Evolutionary conservation across 768 basidiomycete genomes (phyloP).

Genomic region (Nidula microcarpa): DNA sequence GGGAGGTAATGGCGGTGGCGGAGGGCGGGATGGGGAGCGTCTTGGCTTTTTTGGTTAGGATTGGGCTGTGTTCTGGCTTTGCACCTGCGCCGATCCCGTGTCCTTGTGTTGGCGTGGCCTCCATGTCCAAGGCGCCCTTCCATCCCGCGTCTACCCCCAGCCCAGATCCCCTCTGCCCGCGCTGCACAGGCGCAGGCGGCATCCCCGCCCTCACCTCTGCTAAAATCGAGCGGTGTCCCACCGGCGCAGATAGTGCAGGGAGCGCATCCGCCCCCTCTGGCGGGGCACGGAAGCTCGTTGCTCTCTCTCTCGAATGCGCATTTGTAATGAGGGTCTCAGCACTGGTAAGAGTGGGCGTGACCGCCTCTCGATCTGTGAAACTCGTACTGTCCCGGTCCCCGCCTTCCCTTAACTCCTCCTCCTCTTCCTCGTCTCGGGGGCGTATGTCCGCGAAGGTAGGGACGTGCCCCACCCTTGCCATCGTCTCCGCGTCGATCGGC

Average conservation of each 20-base stretch:
- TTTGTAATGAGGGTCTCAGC: too few species aligned
- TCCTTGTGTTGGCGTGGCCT: slow-evolving; percentile 5
- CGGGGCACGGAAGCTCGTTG: slow-evolving; percentile 54
- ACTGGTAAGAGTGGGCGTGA: too few species aligned
- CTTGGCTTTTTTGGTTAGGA: too few species aligned
- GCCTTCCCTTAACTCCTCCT: background rate
- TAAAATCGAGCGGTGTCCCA: slow-evolving; percentile 63
- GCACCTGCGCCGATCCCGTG: too few species aligned
- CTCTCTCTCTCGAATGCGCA: slow-evolving; percentile 9
- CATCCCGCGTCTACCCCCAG: background rate
- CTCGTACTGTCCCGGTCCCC: background rate
- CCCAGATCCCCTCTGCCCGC: background rate
- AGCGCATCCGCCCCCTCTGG: slow-evolving; percentile 33
- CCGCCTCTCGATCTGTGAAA: background rate
- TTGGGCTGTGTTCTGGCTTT: too few species aligned
- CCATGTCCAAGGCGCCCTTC: background rate
- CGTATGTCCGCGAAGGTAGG: background rate
- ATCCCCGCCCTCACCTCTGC: slow-evolving; percentile 66
- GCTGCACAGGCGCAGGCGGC: slow-evolving; percentile 16
- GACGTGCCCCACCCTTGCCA: slow-evolving; percentile 32
- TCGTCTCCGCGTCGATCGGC: slow-evolving; percentile 72
- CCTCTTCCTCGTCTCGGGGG: background rate
- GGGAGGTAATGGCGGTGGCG: too few species aligned
- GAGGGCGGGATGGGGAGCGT: too few species aligned
- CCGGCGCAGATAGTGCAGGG: slow-evolving; percentile 61